Evolutionary conservation across 306 rosid genomes (phyloP).

Genomic region (Begonia peltatifolia): DNA sequence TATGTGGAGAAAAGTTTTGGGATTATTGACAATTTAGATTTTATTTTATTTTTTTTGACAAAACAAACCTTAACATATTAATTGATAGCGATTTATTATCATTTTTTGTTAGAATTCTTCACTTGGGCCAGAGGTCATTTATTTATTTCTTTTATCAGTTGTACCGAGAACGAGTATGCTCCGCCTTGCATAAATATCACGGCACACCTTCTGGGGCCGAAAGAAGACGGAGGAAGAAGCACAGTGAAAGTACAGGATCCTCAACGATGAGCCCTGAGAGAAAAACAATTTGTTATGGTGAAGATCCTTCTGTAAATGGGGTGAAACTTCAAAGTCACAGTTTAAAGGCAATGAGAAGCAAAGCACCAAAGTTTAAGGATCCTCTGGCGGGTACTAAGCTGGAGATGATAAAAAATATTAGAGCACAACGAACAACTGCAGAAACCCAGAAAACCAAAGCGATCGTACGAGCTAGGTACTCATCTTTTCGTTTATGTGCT

Average conservation of each 20-base stretch:
- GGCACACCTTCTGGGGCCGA: constrained; percentile 34
- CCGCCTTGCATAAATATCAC: constrained; percentile 56
- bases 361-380: constrained; percentile 61
- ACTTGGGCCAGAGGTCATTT: too few relatives aligned
- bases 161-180: constrained; percentile 62
- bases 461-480: constrained; percentile 68
- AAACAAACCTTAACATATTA: too few relatives aligned
- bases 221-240: constrained; percentile 48
- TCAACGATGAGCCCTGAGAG: constrained; percentile 24
- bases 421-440: constrained; percentile 64
- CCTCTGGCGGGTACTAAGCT: constrained; percentile 76
- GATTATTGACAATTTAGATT: too few relatives aligned
- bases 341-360: constrained; percentile 27
- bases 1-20: too few relatives aligned
- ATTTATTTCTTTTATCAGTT: constrained; percentile 21
- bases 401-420: constrained; percentile 72
- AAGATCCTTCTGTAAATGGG: constrained; percentile 12
- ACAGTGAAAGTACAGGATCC: constrained; percentile 20
- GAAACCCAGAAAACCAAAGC: constrained; percentile 59
- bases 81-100: too few relatives aligned
- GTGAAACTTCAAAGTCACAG: constrained; percentile 14
- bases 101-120: too few relatives aligned
- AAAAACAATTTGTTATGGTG: constrained; percentile 16
- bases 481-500: too few relatives aligned
- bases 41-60: too few relatives aligned